Evolutionary conservation across 2,329 filamentous ascomycete genomes (phyloP).

Genomic region (Karstenula rhodostoma): DNA sequence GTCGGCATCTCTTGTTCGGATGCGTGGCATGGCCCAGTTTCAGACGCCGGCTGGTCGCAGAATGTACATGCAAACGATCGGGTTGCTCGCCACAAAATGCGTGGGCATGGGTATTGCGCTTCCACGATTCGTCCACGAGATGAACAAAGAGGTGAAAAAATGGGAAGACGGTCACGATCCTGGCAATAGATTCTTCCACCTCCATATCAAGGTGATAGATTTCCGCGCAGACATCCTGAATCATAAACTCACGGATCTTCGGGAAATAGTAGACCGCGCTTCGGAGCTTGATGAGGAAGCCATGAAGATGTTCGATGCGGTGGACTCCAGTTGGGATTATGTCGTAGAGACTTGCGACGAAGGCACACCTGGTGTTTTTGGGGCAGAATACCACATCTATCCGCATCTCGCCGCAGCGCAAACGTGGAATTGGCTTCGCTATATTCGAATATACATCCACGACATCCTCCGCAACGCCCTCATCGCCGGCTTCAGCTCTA

Average conservation of each 20-base stretch:
- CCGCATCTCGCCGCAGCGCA: constrained; percentile 34
- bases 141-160: constrained; percentile 35
- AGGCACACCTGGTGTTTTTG: constrained; percentile 31
- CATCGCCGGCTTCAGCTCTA: constrained; percentile 33
- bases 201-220: constrained; percentile 37
- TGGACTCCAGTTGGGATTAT: constrained; percentile 34
- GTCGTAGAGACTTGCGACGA: constrained; percentile 25
- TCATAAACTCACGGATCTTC: constrained; percentile 23
- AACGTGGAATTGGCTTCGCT: constrained; percentile 47
- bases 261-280: constrained; percentile 34
- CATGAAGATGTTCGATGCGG: constrained; percentile 29
- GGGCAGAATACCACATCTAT: constrained; percentile 44
- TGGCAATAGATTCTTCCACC: constrained; percentile 36
- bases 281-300: constrained; percentile 35
- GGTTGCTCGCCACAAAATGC: constrained; percentile 38
- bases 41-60: constrained; percentile 37
- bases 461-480: constrained; percentile 46
- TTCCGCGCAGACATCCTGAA: constrained; percentile 37
- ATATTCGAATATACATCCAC: constrained; percentile 44
- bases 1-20: constrained; percentile 39
- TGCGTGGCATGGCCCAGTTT: constrained; percentile 43
- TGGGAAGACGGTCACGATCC: constrained; percentile 34
- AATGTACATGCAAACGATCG: constrained; percentile 43
- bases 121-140: constrained; percentile 33
- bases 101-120: constrained; percentile 34